Percentiles rank a stretch among this genome's conserved stretches.
These are phyloP conservation scores for Vitis labrusca DNA, from an alignment of 164 flowering plant species.

Conservation along the genomic window DNA sequence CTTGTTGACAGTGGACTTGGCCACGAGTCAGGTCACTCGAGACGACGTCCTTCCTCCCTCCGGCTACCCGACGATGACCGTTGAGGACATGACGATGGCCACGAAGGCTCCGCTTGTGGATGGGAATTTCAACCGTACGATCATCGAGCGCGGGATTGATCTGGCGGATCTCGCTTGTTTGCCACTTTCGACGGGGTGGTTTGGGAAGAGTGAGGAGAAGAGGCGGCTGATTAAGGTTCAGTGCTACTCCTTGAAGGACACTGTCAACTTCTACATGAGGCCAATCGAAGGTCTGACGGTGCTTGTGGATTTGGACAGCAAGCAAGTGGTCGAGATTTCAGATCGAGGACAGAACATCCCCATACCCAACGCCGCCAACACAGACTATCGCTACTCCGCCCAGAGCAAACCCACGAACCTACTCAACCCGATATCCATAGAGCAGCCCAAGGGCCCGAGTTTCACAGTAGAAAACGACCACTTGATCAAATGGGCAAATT, in stretches of 20 bases:
- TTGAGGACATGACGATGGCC: conserved; percentile 75
- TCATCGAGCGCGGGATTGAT: conserved; percentile 62
- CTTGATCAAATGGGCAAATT: conserved; percentile 84
- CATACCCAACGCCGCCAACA: conserved; percentile 60
- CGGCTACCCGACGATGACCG: conserved; percentile 86
- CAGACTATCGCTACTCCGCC: conserved; percentile 63
- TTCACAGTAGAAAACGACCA: conserved; percentile 65
- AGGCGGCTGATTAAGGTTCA: conserved; percentile 73
- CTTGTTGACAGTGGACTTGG: too few species aligned
- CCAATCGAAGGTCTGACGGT: conserved; percentile 93
- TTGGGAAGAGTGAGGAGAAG: conserved; percentile 61
- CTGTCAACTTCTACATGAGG: conserved; percentile 91
- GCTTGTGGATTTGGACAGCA: conserved; percentile 67
- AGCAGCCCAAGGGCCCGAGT: conserved; percentile 84
- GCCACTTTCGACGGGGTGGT: conserved; percentile 86
- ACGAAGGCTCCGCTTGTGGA: conserved; percentile 56
- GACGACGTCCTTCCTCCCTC: conserved; percentile 13
- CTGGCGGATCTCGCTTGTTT: conserved; percentile 71
- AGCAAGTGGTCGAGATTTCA: conserved; percentile 55
- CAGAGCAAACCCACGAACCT: conserved; percentile 20
- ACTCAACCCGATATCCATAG: conserved; percentile 71
- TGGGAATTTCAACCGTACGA: conserved; percentile 66
- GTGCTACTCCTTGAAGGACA: conserved; percentile 75
- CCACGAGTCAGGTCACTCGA: too few species aligned
- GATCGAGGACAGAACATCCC: conserved; percentile 62